These are phyloP conservation scores for Bryum argenteum DNA, from an alignment of 225 moss, liverwort and hornwort genomes.

Conservation along the genomic window DNA sequence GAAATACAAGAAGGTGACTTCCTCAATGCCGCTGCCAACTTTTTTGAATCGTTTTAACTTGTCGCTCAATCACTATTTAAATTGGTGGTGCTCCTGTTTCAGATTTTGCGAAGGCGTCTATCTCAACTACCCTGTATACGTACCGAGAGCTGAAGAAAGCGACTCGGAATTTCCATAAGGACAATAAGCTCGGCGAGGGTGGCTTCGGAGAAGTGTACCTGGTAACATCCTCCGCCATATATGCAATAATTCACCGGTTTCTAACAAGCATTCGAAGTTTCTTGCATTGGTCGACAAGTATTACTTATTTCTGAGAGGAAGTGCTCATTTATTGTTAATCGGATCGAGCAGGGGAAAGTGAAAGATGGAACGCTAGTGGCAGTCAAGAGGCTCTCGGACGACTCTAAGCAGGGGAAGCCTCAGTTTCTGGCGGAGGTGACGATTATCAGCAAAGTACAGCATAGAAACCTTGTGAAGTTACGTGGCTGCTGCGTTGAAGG, in stretches of 20 bases:
- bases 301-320: background rate
- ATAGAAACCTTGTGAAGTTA: constrained; percentile 61
- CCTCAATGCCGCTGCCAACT: background rate
- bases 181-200: constrained; percentile 73
- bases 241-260: background rate
- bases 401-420: constrained; percentile 51
- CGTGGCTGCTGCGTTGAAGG: constrained; percentile 63
- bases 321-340: background rate
- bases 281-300: background rate
- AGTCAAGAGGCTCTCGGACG: constrained; percentile 49
- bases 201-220: constrained; percentile 73
- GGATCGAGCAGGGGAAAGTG: constrained; percentile 36
- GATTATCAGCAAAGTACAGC: constrained; percentile 61
- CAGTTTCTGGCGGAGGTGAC: constrained; percentile 66
- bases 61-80: constrained; percentile 17
- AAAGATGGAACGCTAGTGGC: constrained; percentile 49
- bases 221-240: constrained; percentile 30
- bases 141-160: constrained; percentile 57
- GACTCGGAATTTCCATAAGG: constrained; percentile 56
- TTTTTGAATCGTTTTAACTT: constrained; percentile 3
- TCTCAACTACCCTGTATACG: constrained; percentile 47
- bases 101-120: constrained; percentile 56
- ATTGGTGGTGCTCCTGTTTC: constrained; percentile 15
- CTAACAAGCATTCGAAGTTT: background rate
- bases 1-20: constrained; percentile 52